phyloP scores from a whole-genome alignment of 306 rosid genomes.

The Quercus alba region DNA sequence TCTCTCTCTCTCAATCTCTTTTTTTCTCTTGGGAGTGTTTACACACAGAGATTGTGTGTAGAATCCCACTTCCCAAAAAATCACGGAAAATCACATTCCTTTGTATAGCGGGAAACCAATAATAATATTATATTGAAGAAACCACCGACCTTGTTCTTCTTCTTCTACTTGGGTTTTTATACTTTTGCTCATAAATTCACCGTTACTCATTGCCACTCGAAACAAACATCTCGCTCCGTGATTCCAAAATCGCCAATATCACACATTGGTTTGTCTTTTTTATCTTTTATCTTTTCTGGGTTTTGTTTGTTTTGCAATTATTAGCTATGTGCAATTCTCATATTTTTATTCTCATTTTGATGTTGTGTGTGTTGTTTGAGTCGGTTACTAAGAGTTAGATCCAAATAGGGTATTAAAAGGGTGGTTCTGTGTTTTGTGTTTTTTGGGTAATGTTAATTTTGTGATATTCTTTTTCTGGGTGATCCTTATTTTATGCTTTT shows the following conservation, averaged over 20 bases:
- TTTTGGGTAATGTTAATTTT: conserved; percentile 18
- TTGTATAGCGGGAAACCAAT: conserved; percentile 20
- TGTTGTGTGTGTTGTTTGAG: conserved; percentile 7
- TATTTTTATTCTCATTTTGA: background rate
- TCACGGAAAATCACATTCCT: conserved; percentile 30
- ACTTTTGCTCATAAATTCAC: conserved; percentile 34
- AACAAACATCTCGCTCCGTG: conserved; percentile 8
- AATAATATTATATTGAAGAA: conserved; percentile 14
- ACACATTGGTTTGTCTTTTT: conserved; percentile 49
- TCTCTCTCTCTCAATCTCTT: background rate
- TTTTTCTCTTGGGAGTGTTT: conserved; percentile 11
- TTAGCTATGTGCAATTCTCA: conserved; percentile 4
- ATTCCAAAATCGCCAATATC: conserved; percentile 27
- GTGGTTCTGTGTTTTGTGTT: conserved; percentile 14
- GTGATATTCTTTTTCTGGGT: conserved; percentile 13
- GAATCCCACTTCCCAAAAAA: conserved; percentile 45
- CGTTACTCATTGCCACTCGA: conserved; percentile 30
- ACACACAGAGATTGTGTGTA: conserved; percentile 40
- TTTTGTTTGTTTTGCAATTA: conserved; percentile 15
- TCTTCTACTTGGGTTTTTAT: conserved; percentile 17
- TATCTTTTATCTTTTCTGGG: conserved; percentile 32
- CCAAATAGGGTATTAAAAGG: conserved; percentile 24
- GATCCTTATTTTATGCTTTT: conserved; percentile 19
- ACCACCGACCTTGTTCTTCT: conserved; percentile 53
- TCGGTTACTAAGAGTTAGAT: conserved; percentile 40